Base-by-base conservation (phyloP, 192 early-diverging fungal genomes). In the Entomortierella beljakovae region DNA sequence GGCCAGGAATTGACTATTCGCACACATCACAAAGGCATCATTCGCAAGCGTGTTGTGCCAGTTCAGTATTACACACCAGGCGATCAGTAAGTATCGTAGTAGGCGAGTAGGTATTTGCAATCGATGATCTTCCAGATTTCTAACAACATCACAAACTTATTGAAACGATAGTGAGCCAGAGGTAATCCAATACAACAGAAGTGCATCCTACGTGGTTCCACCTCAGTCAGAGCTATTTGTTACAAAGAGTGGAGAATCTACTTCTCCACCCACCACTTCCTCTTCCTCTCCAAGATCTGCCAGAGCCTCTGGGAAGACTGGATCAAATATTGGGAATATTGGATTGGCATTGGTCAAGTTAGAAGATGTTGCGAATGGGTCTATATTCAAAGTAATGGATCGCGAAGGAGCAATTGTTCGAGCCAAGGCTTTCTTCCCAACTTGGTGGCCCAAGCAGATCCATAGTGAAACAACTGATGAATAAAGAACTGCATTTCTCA, bases 1-100 rank as follows among this genome's bases (percentile, higher is more conserved):
- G 98, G 98, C 16, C 98, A 99, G 80, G 98, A 98, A 80, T 90
- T 99, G 71, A 99, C 98, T 1, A 97, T 98, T 80, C 87, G 98
- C 51, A 99, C 96, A 13, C 91, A 98, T 65, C 95, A 98, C 71
- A 95, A 92, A 29, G 98, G 98, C 18, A 93, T 96, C 6, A 94
- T 92, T 46, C 89, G 97, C 49, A 98, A 98, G 85, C 88, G 96
- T 51, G 84, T 99, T 8, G 87, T 98, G 32, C 96, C 95, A 4
- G 87, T 96, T 1, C 89, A 92, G 65, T 75, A 94, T 20, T 88
- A 82, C 54, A 66, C 56, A 4, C 77, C 84, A 23, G 65, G 65
- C 23, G 85, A 90, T 20, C 66, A 53, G 85, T 84, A 85, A 68
- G 64, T 85, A 29, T 7, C 15, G 5, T n/a, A 42, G 40, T 40